Percentiles rank a stretch among this genome's conserved stretches.
Evolutionary conservation across 352 stramenopile species (phyloP).

Genomic region (Phytophthora hibernalis): DNA sequence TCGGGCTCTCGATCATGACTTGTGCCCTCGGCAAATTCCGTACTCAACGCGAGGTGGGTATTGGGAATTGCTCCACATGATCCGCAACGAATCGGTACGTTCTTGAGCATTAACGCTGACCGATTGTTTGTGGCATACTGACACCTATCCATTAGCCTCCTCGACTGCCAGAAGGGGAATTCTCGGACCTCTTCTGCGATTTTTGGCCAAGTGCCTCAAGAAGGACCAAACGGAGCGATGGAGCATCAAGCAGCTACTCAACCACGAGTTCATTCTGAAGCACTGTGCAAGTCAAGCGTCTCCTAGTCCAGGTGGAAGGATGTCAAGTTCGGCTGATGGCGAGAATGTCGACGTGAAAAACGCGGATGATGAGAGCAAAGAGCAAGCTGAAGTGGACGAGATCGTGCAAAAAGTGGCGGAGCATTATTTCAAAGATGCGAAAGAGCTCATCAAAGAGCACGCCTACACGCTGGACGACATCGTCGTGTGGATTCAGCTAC

Average conservation of each 20-base stretch:
- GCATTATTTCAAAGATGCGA: slow-evolving; percentile 83
- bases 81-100: slow-evolving; percentile 81
- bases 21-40: slow-evolving; percentile 89
- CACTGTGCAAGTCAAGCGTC: slow-evolving; percentile 42
- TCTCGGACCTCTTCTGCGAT: slow-evolving; percentile 77
- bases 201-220: slow-evolving; percentile 85
- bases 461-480: slow-evolving; percentile 78
- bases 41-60: slow-evolving; percentile 89
- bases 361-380: slow-evolving; percentile 61
- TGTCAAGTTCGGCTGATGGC: slow-evolving; percentile 26
- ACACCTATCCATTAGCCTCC: too few species aligned
- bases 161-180: slow-evolving; percentile 69
- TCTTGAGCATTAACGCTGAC: slow-evolving; percentile 2
- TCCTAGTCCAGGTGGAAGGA: slow-evolving; percentile 15
- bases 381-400: slow-evolving; percentile 76
- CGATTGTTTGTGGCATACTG: slow-evolving; percentile 8
- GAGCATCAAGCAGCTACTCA: slow-evolving; percentile 81
- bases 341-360: slow-evolving; percentile 34
- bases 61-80: slow-evolving; percentile 91
- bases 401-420: slow-evolving; percentile 81
- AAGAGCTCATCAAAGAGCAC: slow-evolving; percentile 76
- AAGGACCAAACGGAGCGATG: slow-evolving; percentile 84
- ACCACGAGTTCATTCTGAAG: slow-evolving; percentile 70
- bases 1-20: slow-evolving; percentile 90
- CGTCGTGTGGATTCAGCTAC: slow-evolving; percentile 74